These are phyloP conservation scores for Saccharomyces pastorianus DNA, from an alignment of 1,139 yeast genomes.

Conservation along the genomic window DNA sequence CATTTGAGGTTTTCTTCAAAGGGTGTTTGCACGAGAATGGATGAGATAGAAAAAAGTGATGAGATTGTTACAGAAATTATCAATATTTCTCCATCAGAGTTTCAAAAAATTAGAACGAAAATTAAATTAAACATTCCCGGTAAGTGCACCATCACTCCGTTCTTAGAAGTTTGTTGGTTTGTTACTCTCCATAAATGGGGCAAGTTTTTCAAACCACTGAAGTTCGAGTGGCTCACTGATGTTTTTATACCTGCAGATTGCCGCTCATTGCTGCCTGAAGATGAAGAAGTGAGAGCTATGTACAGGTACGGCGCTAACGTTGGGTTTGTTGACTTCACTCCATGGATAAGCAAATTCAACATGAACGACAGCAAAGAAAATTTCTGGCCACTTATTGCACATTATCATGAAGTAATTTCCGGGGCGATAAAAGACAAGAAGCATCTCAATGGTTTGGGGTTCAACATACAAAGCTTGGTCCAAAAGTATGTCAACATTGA, in stretches of 20 bases:
- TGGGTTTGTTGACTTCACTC: constrained; percentile 7
- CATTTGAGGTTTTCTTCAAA: constrained; percentile 4
- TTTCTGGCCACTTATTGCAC: constrained; percentile 7
- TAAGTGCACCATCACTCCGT: constrained; percentile 9
- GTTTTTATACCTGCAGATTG: constrained; percentile 8
- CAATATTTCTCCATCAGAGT: not conserved
- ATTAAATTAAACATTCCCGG: constrained; percentile 4
- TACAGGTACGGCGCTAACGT: constrained; percentile 9
- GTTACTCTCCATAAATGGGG: constrained; percentile 7
- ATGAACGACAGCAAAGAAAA: constrained; percentile 4
- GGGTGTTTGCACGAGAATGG: not conserved
- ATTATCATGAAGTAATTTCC: constrained; percentile 6
- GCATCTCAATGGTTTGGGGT: constrained; percentile 1
- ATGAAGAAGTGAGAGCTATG: constrained; percentile 1
- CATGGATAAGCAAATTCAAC: constrained; percentile 7
- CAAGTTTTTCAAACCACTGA: constrained; percentile 4
- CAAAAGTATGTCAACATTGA: not conserved
- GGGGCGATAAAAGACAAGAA: constrained; percentile 3
- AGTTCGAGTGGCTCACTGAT: constrained; percentile 6
- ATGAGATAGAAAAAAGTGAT: not conserved
- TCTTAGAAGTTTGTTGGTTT: constrained; percentile 12
- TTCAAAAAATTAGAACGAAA: constrained; percentile 1
- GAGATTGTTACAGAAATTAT: not conserved
- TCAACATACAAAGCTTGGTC: constrained; percentile 5
- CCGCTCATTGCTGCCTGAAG: constrained; percentile 5